phyloP scores from a whole-genome alignment of 78 protist species.

The Dictyostelium citrinum region DNA sequence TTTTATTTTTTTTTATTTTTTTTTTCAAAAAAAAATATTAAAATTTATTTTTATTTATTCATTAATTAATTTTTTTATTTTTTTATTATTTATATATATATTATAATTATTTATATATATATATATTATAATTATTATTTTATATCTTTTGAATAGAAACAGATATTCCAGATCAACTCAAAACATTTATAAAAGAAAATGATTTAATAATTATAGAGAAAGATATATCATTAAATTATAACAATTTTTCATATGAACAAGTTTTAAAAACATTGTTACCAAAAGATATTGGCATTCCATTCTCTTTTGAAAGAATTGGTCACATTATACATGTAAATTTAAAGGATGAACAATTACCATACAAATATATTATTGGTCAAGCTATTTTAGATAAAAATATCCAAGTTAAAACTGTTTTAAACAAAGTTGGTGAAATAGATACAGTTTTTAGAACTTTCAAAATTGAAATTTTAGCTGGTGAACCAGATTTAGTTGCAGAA shows the following conservation, averaged over 20 bases:
- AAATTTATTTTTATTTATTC: too few species aligned
- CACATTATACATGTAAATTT: conserved; percentile 96
- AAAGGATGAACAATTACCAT: conserved; percentile 87
- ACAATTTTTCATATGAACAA: conserved; percentile 62
- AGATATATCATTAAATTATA: conserved; percentile 29
- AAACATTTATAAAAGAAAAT: conserved; percentile 15
- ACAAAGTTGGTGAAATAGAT: conserved; percentile 89
- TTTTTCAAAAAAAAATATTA: too few species aligned
- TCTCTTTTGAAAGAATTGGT: conserved; percentile 93
- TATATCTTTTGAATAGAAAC: neutral
- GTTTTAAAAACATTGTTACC: conserved; percentile 79
- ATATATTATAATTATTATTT: too few species aligned
- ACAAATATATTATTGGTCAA: conserved; percentile 90
- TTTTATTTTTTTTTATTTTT: too few species aligned
- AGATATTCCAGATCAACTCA: conserved; percentile 42
- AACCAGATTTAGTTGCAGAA: conserved; percentile 45
- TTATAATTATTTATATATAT: too few species aligned
- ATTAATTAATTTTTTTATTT: too few species aligned
- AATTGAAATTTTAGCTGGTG: conserved; percentile 96
- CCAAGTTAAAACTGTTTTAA: conserved; percentile 93
- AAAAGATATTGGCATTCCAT: conserved; percentile 70
- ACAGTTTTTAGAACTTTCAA: conserved; percentile 92
- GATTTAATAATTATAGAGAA: conserved; percentile 30
- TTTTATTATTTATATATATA: too few species aligned
- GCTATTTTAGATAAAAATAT: conserved; percentile 85